These are phyloP conservation scores for Xylariaceae sp. DNA, from an alignment of 2,329 filamentous ascomycete genomes.

Conservation along the genomic window DNA sequence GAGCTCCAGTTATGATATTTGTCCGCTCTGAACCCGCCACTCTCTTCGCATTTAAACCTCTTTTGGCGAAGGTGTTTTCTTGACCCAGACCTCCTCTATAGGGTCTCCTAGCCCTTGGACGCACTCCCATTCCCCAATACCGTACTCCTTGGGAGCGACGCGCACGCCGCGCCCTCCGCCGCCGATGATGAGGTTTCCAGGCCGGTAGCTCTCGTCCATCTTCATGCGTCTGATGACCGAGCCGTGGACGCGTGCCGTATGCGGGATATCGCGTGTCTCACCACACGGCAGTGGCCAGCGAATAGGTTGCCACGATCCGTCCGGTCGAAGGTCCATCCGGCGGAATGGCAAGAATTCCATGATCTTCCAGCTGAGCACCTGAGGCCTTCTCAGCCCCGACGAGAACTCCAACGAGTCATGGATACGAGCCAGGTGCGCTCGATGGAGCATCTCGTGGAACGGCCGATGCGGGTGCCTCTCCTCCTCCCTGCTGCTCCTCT, in stretches of 20 bases:
- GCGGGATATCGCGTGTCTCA: conserved; percentile 69
- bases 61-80: conserved; percentile 17
- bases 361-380: conserved; percentile 62
- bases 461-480: conserved; percentile 10
- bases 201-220: conserved; percentile 55
- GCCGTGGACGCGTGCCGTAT: conserved; percentile 61
- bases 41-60: no score
- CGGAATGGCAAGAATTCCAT: conserved; percentile 77
- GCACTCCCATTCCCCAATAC: conserved; percentile 67
- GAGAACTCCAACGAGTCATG: conserved; percentile 66
- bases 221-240: conserved; percentile 68
- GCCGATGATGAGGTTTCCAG: conserved; percentile 72
- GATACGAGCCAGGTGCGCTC: conserved; percentile 47
- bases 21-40: no score
- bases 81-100: conserved; percentile 61
- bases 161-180: conserved; percentile 66
- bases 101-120: conserved; percentile 56
- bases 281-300: conserved; percentile 72
- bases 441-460: conserved; percentile 53
- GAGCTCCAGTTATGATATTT: no score
- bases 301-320: conserved; percentile 74
- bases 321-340: conserved; percentile 66
- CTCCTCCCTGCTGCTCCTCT: conserved; percentile 8
- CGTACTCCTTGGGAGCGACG: conserved; percentile 50
- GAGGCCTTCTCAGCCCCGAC: conserved; percentile 45